These are phyloP conservation scores for Entomortierella lignicola DNA, from an alignment of 192 early-diverging fungal genomes.

Conservation along the genomic window DNA sequence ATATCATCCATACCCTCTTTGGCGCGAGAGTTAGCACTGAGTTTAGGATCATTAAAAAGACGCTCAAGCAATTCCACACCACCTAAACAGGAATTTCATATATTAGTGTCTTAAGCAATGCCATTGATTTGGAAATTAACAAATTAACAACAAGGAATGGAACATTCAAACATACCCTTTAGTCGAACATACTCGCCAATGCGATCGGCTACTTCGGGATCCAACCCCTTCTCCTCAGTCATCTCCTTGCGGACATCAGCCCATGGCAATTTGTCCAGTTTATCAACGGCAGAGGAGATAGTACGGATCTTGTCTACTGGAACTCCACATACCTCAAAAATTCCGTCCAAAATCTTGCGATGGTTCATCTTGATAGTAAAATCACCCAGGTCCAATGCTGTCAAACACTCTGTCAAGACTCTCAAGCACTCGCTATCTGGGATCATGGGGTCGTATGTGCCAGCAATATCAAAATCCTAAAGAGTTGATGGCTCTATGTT, in stretches of 20 bases:
- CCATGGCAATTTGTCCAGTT: slow-evolving; percentile 98
- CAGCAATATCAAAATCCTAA: slow-evolving; percentile 97
- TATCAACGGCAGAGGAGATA: slow-evolving; percentile 98
- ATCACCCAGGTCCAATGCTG: slow-evolving; percentile 82
- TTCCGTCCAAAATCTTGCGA: slow-evolving; percentile 96
- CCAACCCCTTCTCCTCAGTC: slow-evolving; percentile 92
- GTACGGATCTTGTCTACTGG: slow-evolving; percentile 87
- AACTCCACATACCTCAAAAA: slow-evolving; percentile 97
- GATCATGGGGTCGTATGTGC: slow-evolving; percentile 95
- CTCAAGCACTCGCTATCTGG: slow-evolving; percentile 92
- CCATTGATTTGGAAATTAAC: neutral
- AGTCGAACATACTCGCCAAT: slow-evolving; percentile 94
- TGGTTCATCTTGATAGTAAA: slow-evolving; percentile 97
- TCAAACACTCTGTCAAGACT: slow-evolving; percentile 86
- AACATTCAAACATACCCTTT: slow-evolving; percentile 59
- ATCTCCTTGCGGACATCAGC: slow-evolving; percentile 94
- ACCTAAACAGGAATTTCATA: slow-evolving; percentile 60
- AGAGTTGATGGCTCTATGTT: neutral
- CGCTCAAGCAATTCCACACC: slow-evolving; percentile 80
- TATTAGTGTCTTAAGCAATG: too few relatives aligned
- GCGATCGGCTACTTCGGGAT: slow-evolving; percentile 80
- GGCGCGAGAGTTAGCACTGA: slow-evolving; percentile 77
- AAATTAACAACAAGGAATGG: neutral
- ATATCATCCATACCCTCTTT: slow-evolving; percentile 88
- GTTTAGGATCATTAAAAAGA: slow-evolving; percentile 72